Base-by-base conservation (phyloP, 805 yeast genomes). In the Saturnispora mendoncae region DNA sequence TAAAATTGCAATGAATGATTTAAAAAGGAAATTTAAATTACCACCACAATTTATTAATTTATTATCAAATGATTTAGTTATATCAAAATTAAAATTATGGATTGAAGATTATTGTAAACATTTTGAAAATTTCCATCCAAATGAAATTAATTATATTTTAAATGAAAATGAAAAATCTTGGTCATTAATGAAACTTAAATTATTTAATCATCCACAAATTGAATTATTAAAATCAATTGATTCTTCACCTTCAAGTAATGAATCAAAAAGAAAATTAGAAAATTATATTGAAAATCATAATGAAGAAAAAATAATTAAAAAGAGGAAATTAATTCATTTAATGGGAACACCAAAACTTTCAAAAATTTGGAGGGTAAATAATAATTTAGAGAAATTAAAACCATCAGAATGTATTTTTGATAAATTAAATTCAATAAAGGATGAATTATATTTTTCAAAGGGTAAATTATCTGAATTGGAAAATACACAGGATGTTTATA, bases 271-370 rank as follows among this genome's bases (percentile, higher is more conserved):
- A 33, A 53, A 53, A 36, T 36, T 46, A 3, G 53, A 54, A 6
- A 55, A 53, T 13, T 46, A 49, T 34, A n/a, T 57, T 7, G 46
- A 45, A 4, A 26, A 29, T 4, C 44, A 25, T 6, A 18, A 34
- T 17, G 37, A 32, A 17, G 33, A 33, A 15, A 19, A 36, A 21
- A 33, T 45, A 7, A 7, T 19, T 15, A 42, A 42, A 18, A 56
- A 52, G 38, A 49, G 50, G 1, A 56, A 56, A 38, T 49, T 48
- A 23, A 39, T 48, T 35, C 48, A 53, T 33, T 44, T 42, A 32
- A 24, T 56, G 49, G 65, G 64, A 4, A 55, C 60, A 2, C 54
- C 63, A 0, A 51, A 47, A 30, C 38, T 61, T 28, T 46, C 62
- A 5, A 51, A 51, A 28, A 35, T 52, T 1, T 61, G 65, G 64